Conservation (phyloP, 129 eudicot species). For the Calendula officinalis region DNA sequence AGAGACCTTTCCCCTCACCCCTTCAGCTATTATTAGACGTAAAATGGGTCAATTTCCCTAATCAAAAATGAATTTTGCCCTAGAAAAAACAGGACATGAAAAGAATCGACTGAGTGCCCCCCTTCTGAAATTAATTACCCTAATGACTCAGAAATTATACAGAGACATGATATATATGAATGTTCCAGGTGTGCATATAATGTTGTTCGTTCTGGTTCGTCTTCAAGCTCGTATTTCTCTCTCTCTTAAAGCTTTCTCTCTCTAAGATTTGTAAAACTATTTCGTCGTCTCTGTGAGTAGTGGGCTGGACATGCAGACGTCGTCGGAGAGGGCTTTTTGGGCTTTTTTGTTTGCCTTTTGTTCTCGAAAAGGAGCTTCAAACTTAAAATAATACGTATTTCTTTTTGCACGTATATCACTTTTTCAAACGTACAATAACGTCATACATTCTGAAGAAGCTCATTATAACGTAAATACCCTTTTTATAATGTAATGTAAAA, state of each 20-base stretch:
- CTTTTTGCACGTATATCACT: too few relatives aligned
- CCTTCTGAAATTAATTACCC: constrained; percentile 17
- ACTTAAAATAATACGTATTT: not conserved
- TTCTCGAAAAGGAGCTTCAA: too few relatives aligned
- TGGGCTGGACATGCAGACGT: constrained; percentile 79
- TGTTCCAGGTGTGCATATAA: constrained; percentile 21
- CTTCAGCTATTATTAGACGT: constrained; percentile 34
- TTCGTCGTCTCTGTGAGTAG: constrained; percentile 42
- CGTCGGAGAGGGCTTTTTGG: constrained; percentile 44
- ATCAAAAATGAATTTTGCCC: constrained; percentile 48
- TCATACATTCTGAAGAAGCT: too few relatives aligned
- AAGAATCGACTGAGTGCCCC: constrained; percentile 23
- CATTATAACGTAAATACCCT: too few relatives aligned
- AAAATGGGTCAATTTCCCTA: constrained; percentile 41
- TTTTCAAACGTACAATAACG: too few relatives aligned
- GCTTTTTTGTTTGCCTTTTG: constrained; percentile 29
- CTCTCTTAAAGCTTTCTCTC: constrained; percentile 40
- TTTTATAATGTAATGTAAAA: too few relatives aligned
- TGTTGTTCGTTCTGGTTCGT: constrained; percentile 43
- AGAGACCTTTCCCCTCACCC: constrained; percentile 32
- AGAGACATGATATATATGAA: constrained; percentile 20
- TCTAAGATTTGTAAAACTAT: constrained; percentile 39
- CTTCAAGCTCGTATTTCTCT: constrained; percentile 46
- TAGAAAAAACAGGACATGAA: constrained; percentile 32
- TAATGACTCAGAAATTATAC: constrained; percentile 27